Evolutionary conservation across 768 basidiomycete species (phyloP), one percentile per base, ranked within the genome.

Genomic region (Mycena capillaripes): DNA sequence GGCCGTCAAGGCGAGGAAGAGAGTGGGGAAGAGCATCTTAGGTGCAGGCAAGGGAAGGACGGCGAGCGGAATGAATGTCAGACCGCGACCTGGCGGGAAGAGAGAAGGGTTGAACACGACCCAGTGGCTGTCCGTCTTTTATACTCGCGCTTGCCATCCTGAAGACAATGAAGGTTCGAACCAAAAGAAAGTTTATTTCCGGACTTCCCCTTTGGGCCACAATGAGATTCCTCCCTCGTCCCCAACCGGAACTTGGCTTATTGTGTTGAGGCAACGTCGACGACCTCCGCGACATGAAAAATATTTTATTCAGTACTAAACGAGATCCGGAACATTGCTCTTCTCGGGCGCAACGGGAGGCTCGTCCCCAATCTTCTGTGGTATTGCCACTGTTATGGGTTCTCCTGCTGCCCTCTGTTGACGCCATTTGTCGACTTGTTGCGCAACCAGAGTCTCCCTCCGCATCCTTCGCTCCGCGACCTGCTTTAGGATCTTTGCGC

Each of bases 1-100:
- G 68, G 78, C 79, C 66, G 79, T 73, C 53, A 85, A 72, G 73
- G 80, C 76, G 44, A 85, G 75, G 66, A 84, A 56, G 60, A 85
- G 19, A 9, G 52, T 38, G 56, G 14, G 19, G 44, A 64, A 59
- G 9, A 58, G 36, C 69, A 70, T 70, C 6, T 38, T n/a, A 25
- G 34, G 21, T 16, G 25, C 30, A 32, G 21, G 32, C 32, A 17
- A 44, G 42, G 2, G 36, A 42, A 53, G 34, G 32, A 11, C 29
- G 25, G 23, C 6, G 44, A 50, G 67, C 67, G 61, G 55, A 58
- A 48, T 25, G 62, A 58, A 25, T 50, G 68, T 62, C n/a, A 36
- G 67, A 23, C 58, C 68, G 52, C 59, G 52, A 69, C 57, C 57
- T 38, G 52, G 58, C 67, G 58, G 38, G 58, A 38, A 61, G 12